Evolutionary conservation across 176 grass and related monocot genomes (phyloP), one percentile per base, ranked within the genome.

Genomic region (Hordeum marinum): DNA sequence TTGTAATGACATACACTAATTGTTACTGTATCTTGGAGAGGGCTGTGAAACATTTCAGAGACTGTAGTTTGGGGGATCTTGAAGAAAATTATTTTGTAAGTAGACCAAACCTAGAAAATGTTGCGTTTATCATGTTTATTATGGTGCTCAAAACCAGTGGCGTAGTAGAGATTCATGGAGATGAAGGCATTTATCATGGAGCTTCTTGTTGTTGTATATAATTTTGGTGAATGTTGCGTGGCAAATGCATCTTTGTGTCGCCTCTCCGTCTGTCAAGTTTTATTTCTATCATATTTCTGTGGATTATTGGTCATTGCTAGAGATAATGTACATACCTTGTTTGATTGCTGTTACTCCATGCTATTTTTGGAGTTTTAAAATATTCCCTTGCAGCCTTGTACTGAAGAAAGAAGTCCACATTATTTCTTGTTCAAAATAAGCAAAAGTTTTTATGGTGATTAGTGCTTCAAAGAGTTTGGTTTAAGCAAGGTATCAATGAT

Each of bases 401-500:
- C 20, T 29, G 58, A 72, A 59, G 9, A 29, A 40, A 25, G 12
- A 29, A 15, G 50, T 82, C 23, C 52, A 18, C 23, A 81, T 32
- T 55, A 18, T 55, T 70, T 82, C 32, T 58, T 39, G 29, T 24
- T 14, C 21, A 55, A 32, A 26, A 2, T 41, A 72, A 61, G 21
- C 14, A 83, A 83, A 82, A 72, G 9, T n/a, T 86, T 79, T 9
- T 35, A n/a, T 43, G 20, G 25, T 35, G 1, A 57, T 55, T 78
- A 7, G 1, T 3, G 18, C 46, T 76, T 34, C 25, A 75, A 18
- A 11, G 29, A 81, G 57, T 85, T 9, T 40, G 17, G 36, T 81
- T 68, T 43, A 87, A 83, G 84, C 24, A 83, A 83, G 50, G 68
- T 10, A 87, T 80, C 60, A 45, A 72, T 86, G 12, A 15, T 42